Base-by-base conservation (phyloP, 2,329 filamentous ascomycete species). In the Ophiostoma angusticollis region DNA sequence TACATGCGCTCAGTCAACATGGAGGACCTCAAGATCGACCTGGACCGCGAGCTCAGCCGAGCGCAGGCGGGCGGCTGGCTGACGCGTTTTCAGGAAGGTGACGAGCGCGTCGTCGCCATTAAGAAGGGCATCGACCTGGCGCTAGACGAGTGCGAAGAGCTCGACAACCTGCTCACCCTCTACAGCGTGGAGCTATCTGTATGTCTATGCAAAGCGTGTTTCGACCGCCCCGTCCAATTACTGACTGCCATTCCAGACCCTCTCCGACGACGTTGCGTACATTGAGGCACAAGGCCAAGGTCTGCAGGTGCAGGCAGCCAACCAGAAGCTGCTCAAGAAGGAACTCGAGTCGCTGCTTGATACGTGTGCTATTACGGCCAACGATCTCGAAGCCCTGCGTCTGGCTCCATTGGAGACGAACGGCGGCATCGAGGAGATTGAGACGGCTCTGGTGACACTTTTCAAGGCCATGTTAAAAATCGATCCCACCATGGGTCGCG, bases 231-330 rank as follows among this genome's bases (percentile, higher is more conserved):
- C n/a, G n/a, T n/a, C n/a, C n/a, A n/a, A n/a, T n/a, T n/a, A n/a
- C n/a, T n/a, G n/a, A n/a, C n/a, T n/a, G n/a, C n/a, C n/a, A n/a
- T n/a, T n/a, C n/a, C 53, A 93, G 81, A 96, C 87, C 35, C 69
- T 98, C 22, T 86, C 87, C 41, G 89, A 96, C 35, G 91, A 98
- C 52, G 93, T 98, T 50, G 80, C 86, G 4, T 96, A 93, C 55
- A 96, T 98, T 47, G 91, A 98, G 62, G 86, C 91, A 2, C 91
- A 98, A 59, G 87, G 85, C 6, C 89, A 98, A 61, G 91, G 91
- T 65, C 65, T 98, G 33, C 91, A 98, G 53, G 89, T 98, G 6
- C 91, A 96, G 59, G 89, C 89, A 16, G 85, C 91, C 29, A 98
- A 98, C 52, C 91, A 98, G 57, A 94, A 94, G 57, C 71, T 94